phyloP scores from a whole-genome alignment of 2,329 filamentous ascomycete genomes.

The Coniosporium tulheliwenetii region DNA sequence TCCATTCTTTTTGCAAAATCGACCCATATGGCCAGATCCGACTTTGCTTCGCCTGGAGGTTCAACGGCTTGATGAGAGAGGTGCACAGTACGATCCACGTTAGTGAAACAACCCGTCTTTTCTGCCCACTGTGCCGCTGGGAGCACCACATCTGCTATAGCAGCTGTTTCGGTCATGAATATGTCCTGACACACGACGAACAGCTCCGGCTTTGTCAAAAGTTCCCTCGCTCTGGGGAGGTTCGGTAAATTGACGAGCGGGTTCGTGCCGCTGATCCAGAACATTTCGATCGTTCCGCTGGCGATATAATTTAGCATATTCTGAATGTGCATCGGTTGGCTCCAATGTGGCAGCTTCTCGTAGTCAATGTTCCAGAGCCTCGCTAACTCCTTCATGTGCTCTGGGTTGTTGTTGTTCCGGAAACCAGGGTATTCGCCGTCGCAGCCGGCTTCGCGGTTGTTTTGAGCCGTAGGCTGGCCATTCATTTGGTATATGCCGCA shows the following conservation, averaged over 20 bases:
- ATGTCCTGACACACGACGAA: constrained; percentile 22
- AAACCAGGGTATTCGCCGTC: constrained; percentile 24
- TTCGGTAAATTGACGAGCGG: constrained; percentile 22
- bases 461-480: constrained; percentile 24
- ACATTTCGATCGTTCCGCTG: constrained; percentile 18
- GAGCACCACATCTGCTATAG: constrained; percentile 21
- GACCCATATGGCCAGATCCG: constrained; percentile 21
- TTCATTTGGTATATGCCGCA: constrained; percentile 24
- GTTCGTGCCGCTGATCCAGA: constrained; percentile 23
- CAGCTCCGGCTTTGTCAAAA: constrained; percentile 16
- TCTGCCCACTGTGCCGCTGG: constrained; percentile 22
- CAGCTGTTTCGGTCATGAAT: constrained; percentile 20
- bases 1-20: constrained; percentile 19
- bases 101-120: constrained; percentile 24
- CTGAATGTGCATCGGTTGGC: constrained; percentile 20
- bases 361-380: constrained; percentile 21
- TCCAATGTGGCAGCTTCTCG: constrained; percentile 21
- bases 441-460: constrained; percentile 23
- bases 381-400: constrained; percentile 21
- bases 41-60: constrained; percentile 19
- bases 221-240: constrained; percentile 12
- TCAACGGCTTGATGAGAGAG: constrained; percentile 21
- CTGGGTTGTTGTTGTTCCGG: constrained; percentile 18
- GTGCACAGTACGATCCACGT: constrained; percentile 22
- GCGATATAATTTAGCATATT: constrained; percentile 22